Evolutionary conservation across 73 alveolate genomes (phyloP), one percentile per base, ranked within the genome.

Genomic region (Paramecium caudatum): DNA sequence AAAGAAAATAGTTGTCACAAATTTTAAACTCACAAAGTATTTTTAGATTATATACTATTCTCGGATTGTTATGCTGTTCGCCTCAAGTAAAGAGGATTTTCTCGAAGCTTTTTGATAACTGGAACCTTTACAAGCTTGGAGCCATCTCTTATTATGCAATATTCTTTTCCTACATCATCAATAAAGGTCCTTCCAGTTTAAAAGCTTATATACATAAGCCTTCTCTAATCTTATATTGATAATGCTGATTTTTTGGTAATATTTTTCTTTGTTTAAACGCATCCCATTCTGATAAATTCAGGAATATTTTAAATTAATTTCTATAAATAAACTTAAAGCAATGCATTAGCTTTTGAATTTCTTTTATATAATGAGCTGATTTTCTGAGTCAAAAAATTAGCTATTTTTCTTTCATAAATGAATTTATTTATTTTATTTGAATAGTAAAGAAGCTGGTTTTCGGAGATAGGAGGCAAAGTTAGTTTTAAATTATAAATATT

Each of bases 21-120:
- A n/a, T n/a, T n/a, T n/a, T n/a, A n/a, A n/a, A n/a, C n/a, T n/a
- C n/a, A n/a, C n/a, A n/a, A n/a, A n/a, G n/a, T n/a, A n/a, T n/a
- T n/a, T n/a, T n/a, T n/a, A n/a, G n/a, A n/a, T 55, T 55, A 21
- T 4, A 55, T 55, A 43, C 80, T 55, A 15, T 27, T 12, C 23
- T 55, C 80, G 23, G 80, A 55, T 55, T 55, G 30, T 5, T 37
- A 55, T 27, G 21, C 30, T 27, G 80, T 55, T 43, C 80, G 23
- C 30, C 30, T 55, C 4, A 55, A 43, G 17, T 55, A 55, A 7
- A 55, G n/a, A 19, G 80, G 80, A 23, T 55, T 55, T 55, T 55
- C 10, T 55, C 30, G n/a, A 27, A 55, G 30, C 30, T 23, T 55
- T 55, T 55, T 55, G 1, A 55, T 5, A 55, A 19, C 30, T 55